Conservation (phyloP, 495 filamentous ascomycete species). For the Pseudoneurospora amorphoporcata region DNA sequence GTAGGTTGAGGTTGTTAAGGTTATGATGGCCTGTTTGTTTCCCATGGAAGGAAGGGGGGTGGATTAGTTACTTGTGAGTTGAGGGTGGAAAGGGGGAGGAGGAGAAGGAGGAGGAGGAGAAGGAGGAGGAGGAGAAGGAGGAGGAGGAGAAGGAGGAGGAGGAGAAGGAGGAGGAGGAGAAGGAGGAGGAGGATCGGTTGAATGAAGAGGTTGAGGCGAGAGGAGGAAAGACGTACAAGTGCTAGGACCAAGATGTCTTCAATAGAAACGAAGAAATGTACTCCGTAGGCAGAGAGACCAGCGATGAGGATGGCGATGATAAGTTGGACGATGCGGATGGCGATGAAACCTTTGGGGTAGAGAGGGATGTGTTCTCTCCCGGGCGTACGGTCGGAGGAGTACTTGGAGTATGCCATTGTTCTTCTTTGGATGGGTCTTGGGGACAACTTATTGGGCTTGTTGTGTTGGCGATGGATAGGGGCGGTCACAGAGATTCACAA, state of each 20-base stretch:
- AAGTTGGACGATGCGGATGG: constrained; percentile 51
- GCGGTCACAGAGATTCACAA: neutral
- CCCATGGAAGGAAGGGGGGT: neutral
- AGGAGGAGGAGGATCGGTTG: neutral
- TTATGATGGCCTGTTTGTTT: constrained; percentile 26
- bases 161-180: neutral
- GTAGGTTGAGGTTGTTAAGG: constrained; percentile 31
- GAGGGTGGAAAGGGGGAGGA: neutral
- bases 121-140: neutral
- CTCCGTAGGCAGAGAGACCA: constrained; percentile 57
- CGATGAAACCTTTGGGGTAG: constrained; percentile 38
- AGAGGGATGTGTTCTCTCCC: constrained; percentile 35
- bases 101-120: neutral
- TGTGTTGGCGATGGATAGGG: neutral
- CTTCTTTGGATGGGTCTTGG: neutral
- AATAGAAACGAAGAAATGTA: constrained; percentile 15
- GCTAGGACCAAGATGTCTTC: constrained; percentile 28
- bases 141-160: neutral
- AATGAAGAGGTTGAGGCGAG: neutral
- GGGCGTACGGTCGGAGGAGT: constrained; percentile 18
- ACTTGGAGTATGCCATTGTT: constrained; percentile 2
- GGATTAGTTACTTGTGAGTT: neutral
- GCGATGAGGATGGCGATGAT: constrained; percentile 55
- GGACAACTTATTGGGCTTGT: neutral
- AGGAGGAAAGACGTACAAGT: constrained; percentile 23